Evolutionary conservation across 2,329 filamentous ascomycete species (phyloP), one percentile per base, ranked within the genome.

Genomic region (Ustilaginoidea virens): DNA sequence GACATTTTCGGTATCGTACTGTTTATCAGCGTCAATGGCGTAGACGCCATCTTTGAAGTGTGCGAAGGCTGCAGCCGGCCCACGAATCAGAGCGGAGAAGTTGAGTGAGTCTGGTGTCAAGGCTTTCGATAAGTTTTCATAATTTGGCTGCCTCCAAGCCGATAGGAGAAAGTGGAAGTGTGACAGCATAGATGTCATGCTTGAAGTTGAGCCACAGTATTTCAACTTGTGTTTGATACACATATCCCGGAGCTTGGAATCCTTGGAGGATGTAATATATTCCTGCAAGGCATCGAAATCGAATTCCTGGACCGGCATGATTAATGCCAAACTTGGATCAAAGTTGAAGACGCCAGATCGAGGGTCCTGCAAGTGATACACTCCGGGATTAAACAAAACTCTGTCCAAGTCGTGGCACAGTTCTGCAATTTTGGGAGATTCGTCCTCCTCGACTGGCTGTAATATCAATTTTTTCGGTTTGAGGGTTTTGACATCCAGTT

Each of bases 101-200:
- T 61, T 70, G 2, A 52, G 42, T n/a, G 63, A 66, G 5, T 74
- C 66, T 1, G 67, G 60, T 0, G 56, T 46, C 40, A 94, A 87
- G 0, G 60, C 58, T 28, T 67, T 67, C 1, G 83, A 87, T 2
- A 92, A 48, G 44, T 69, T 70, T 0, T 55, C 51, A 11, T 71
- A 56, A 35, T 82, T 79, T 34, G 93, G 61, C 3, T 61, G 58
- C 30, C 92, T 74, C 79, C 83, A 96, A 5, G 66, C 58, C 1
- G 87, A 96, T 7, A 98, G 63, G 3, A 98, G 66, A 44, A 74
- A 96, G 50, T 98, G 90, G 46, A 98, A 93, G 44, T 98, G 92
- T 2, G 78, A 69, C 25, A 98, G 62, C 28, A 80, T 74, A 3
- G 75, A 63, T 2, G 87, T 93, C 85, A 94, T 93, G 54, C 87